Conservation (phyloP, 345 rosid genomes). For the Camelina laxa region DNA sequence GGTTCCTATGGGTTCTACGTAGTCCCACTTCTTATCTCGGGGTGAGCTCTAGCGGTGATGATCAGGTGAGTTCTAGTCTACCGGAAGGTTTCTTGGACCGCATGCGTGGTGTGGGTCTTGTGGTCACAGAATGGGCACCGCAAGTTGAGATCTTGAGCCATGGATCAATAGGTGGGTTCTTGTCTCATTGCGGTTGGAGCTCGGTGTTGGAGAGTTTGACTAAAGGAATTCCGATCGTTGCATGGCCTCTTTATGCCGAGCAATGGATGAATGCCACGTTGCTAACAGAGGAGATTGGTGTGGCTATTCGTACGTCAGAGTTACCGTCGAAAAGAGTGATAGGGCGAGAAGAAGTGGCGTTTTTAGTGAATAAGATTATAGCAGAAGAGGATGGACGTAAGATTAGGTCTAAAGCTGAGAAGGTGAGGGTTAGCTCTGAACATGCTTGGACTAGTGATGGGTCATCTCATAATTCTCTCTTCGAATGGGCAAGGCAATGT, state of each 20-base stretch:
- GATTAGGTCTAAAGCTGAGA: conserved; percentile 42
- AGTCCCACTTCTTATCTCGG: conserved; percentile 46
- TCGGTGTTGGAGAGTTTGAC: conserved; percentile 60
- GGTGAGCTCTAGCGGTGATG: conserved; percentile 4
- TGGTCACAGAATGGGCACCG: too few relatives aligned
- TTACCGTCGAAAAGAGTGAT: conserved; percentile 27
- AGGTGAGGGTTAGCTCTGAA: conserved; percentile 42
- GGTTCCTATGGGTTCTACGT: conserved; percentile 48
- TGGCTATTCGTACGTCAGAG: conserved; percentile 48
- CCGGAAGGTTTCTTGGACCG: conserved; percentile 64
- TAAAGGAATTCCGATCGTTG: conserved; percentile 66
- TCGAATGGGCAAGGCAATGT: conserved; percentile 44
- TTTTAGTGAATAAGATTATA: conserved; percentile 49
- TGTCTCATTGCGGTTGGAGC: conserved; percentile 77
- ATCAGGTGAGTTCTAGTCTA: conserved; percentile 31
- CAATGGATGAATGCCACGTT: conserved; percentile 69
- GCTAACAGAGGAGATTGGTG: conserved; percentile 50
- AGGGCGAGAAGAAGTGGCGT: conserved; percentile 53
- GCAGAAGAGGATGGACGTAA: conserved; percentile 42
- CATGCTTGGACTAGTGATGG: conserved; percentile 50
- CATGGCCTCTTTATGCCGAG: conserved; percentile 75
- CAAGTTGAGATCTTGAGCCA: conserved; percentile 64
- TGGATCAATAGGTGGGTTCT: conserved; percentile 61
- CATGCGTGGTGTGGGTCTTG: conserved; percentile 24
- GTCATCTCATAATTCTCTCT: conserved; percentile 45